Evolutionary conservation across 176 grass and related monocot genomes (phyloP).

Genomic region (Cenchrus americanus): DNA sequence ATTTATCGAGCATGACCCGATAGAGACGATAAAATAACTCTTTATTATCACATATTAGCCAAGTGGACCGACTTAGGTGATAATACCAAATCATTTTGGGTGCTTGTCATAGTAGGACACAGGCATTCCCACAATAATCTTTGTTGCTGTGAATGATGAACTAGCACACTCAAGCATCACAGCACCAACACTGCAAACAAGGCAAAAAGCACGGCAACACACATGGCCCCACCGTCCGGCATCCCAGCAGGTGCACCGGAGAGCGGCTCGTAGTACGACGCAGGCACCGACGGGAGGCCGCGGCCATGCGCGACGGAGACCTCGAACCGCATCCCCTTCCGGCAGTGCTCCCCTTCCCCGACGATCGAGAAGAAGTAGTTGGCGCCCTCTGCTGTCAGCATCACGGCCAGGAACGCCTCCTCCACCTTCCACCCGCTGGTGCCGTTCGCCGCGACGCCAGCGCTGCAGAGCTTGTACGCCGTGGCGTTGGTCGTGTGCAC

Average conservation of each 20-base stretch:
- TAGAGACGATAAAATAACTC: no score
- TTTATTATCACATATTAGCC: no score
- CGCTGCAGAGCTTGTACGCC: constrained; percentile 45
- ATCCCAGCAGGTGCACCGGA: constrained; percentile 17
- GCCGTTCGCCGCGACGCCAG: not conserved
- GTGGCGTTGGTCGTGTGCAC: constrained; percentile 64
- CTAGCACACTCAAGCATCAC: no score
- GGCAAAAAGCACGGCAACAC: not conserved
- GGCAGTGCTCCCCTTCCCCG: no score
- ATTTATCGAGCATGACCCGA: no score
- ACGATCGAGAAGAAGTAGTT: constrained; percentile 71
- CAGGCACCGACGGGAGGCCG: constrained; percentile 54
- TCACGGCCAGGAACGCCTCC: constrained; percentile 45
- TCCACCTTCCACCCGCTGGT: constrained; percentile 36
- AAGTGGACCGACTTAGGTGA: no score
- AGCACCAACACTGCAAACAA: not conserved
- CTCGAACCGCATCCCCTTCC: constrained; percentile 61
- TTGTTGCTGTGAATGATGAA: no score
- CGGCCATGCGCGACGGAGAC: constrained; percentile 46
- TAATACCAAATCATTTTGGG: no score
- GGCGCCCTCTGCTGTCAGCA: constrained; percentile 55
- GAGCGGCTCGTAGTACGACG: constrained; percentile 33
- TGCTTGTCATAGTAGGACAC: no score
- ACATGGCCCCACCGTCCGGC: not conserved
- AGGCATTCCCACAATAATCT: no score